These are phyloP conservation scores for Trichoderma afroharzianum DNA, from an alignment of 2,329 filamentous ascomycete species.

Conservation along the genomic window DNA sequence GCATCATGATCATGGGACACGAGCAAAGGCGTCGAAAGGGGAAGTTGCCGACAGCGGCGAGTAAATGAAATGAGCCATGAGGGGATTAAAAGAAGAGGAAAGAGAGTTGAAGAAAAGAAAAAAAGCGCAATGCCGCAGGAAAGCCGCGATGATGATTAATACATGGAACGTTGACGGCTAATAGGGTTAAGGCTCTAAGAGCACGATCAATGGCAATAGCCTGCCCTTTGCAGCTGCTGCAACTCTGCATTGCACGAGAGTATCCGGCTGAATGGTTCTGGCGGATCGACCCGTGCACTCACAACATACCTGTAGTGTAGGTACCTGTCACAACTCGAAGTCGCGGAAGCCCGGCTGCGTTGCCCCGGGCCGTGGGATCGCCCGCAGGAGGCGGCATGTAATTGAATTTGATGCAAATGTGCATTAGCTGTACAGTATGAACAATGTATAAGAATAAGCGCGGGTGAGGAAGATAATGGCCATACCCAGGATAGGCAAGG, in stretches of 20 bases:
- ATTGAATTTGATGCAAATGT: neutral
- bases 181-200: neutral
- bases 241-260: neutral
- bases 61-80: neutral
- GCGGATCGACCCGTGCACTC: slow-evolving; percentile 10
- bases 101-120: neutral
- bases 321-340: neutral
- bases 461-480: neutral
- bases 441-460: neutral
- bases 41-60: neutral
- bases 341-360: neutral
- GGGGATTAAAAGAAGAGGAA: neutral
- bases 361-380: slow-evolving; percentile 6
- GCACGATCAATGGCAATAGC: too few species aligned
- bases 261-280: slow-evolving; percentile 9
- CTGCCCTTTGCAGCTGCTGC: neutral
- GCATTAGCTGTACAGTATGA: neutral
- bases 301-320: too few species aligned
- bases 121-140: neutral
- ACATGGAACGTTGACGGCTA: neutral
- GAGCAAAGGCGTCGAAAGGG: neutral
- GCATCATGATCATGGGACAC: neutral
- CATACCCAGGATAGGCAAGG: neutral
- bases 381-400: neutral
- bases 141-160: neutral